A percentile compares a stretch with the other conserved stretches of the same genome.
These are phyloP conservation scores for Trichoderma arundinaceum DNA, from an alignment of 2,329 filamentous ascomycete genomes.

Conservation along the genomic window DNA sequence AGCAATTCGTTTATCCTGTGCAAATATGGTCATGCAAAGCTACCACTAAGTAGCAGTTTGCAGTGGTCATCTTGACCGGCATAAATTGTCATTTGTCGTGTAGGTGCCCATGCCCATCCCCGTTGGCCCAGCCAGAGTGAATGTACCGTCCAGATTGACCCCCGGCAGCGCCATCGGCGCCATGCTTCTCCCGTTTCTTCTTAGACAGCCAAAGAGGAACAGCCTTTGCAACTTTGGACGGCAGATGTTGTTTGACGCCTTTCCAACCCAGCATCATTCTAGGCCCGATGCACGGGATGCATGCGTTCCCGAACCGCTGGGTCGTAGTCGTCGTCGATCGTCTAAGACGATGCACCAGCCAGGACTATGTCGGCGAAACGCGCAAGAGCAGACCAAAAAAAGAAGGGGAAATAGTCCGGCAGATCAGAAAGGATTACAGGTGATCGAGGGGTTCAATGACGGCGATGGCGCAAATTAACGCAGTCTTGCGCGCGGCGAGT, in stretches of 20 bases:
- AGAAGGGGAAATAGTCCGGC: background rate
- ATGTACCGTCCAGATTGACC: constrained; percentile 41
- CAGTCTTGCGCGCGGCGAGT: constrained; percentile 3
- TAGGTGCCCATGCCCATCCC: background rate
- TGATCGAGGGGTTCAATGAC: background rate
- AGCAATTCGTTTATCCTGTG: background rate
- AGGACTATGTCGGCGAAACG: background rate
- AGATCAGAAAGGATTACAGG: background rate
- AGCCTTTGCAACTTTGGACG: constrained; percentile 41
- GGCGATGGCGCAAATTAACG: constrained; percentile 11
- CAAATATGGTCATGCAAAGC: constrained; percentile 3
- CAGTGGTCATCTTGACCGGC: background rate
- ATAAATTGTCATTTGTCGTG: background rate
- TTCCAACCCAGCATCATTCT: constrained; percentile 47
- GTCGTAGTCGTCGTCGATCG: constrained; percentile 1
- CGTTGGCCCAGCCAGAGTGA: constrained; percentile 31
- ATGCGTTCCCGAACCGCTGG: constrained; percentile 19
- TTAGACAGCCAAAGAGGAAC: constrained; percentile 42
- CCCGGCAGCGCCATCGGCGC: constrained; percentile 34
- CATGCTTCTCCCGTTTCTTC: constrained; percentile 39
- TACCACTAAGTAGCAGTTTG: constrained; percentile 19
- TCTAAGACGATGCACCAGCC: constrained; percentile 3
- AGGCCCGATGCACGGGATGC: constrained; percentile 23
- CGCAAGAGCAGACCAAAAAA: constrained; percentile 1
- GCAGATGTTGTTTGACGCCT: constrained; percentile 46